A percentile compares a stretch with the other conserved stretches of the same genome.
Evolutionary conservation across 805 yeast species (phyloP).

Genomic region (Ogataea nonfermentans): DNA sequence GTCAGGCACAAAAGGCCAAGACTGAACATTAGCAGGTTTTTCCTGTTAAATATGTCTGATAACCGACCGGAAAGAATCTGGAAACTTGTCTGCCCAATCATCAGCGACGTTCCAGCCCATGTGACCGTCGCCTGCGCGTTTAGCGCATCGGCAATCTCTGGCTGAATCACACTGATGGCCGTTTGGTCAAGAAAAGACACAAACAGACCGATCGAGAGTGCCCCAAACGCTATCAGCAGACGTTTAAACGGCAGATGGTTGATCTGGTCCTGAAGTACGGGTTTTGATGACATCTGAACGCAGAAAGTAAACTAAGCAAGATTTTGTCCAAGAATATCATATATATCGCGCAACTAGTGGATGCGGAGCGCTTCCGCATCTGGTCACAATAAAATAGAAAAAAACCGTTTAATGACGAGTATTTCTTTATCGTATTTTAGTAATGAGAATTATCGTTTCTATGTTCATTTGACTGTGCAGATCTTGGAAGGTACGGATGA

Average conservation of each 20-base stretch:
- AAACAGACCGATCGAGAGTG: slow-evolving; percentile 40
- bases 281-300: not conserved
- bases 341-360: slow-evolving; percentile 3
- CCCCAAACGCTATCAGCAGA: slow-evolving; percentile 37
- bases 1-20: slow-evolving; percentile 40
- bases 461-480: no score
- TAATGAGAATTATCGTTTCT: no score
- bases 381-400: no score
- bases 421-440: no score
- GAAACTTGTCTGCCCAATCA: slow-evolving; percentile 50
- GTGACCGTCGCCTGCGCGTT: slow-evolving; percentile 44
- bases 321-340: not conserved
- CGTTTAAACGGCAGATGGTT: slow-evolving; percentile 40
- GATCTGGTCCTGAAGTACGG: slow-evolving; percentile 36
- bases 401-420: no score
- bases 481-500: no score
- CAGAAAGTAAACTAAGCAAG: not conserved
- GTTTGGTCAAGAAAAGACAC: slow-evolving; percentile 50
- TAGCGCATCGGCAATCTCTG: slow-evolving; percentile 47
- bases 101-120: slow-evolving; percentile 58
- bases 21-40: slow-evolving; percentile 40
- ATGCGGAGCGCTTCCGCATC: slow-evolving; percentile 8
- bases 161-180: slow-evolving; percentile 46
- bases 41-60: slow-evolving; percentile 56
- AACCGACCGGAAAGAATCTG: slow-evolving; percentile 54